Base-by-base conservation (phyloP, 257 asterid genomes). In the Euphrasia confusa region DNA sequence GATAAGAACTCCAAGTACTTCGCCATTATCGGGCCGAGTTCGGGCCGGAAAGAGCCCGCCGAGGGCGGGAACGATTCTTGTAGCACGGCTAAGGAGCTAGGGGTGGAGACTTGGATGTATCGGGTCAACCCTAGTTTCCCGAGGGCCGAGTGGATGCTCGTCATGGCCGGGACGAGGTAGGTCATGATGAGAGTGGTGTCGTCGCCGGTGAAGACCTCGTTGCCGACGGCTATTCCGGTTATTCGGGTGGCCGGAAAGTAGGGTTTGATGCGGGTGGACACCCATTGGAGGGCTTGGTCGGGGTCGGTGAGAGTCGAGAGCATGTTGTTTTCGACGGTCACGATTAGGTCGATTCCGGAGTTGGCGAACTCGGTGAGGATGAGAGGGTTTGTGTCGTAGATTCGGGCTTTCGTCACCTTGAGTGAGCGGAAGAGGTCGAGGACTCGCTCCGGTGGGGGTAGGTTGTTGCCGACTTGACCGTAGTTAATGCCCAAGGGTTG, bases 171-270 rank as follows among this genome's bases (percentile, higher is more conserved):
- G 0, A 86, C 90, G 66, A 89, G 84, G 78, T 79, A 62, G 32
- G 65, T 21, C 24, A 21, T 13, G 26, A 84, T 14, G 60, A 83
- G 78, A 2, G 92, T 67, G 48, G 75, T 79, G 73, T 81, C 37
- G 60, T 28, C 45, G 47, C 45, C 93, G 13, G 89, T 80, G 72
- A 78, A 81, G 0, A 90, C 73, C 80, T 92, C 98, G 59, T 92
- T 92, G 0, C 98, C 98, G 1, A 88, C 97, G 4, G 92, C 84
- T 56, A 92, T 84, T n/a, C 92, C 97, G 27, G 89, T 79, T 73
- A 92, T 86, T 10, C 47, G 76, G 1, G 98, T 92, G 11, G 88
- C 83, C 2, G 98, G 98, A 2, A 75, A 42, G 24, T 72, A 83
- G 1, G 98, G 95, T 28, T 66, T 60, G 39, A 92, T 77, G 60